Base-by-base conservation (phyloP, 2,329 filamentous ascomycete species). In the Penicillium nordicum region DNA sequence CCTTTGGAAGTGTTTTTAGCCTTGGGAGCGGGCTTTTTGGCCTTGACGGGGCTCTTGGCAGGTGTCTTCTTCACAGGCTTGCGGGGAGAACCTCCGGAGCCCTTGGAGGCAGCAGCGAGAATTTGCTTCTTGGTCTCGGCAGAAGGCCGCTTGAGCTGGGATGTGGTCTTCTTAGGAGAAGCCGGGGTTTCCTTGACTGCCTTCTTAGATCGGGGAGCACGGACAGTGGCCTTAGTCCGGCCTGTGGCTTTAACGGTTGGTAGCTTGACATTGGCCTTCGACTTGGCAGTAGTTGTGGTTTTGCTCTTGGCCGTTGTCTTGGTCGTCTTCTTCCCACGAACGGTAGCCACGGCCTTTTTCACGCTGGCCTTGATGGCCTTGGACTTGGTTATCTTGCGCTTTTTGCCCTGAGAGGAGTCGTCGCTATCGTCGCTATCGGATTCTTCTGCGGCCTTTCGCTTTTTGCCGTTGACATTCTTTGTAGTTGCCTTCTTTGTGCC, bases 321-420 rank as follows among this genome's bases (percentile, higher is more conserved):
- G 5, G 55, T 51, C 12, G 46, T 53, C 25, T 60, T 45, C 55
- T 68, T 70, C 14, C 62, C 60, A 4, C 62, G 62, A 10, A 59
- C 51, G 36, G 55, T 55, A 23, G 48, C 43, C 5, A 64, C 47
- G 12, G 53, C 64, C 46, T 59, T 74, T 57, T 71, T 73, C 44
- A 72, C 61, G 7, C 69, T 63, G 16, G 69, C 59, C 57, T 72
- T 75, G 57, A 74, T 63, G 1, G 69, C 67, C 40, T 67, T 68
- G 12, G 68, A 42, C 7, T 53, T 63, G 18, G 68, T 47, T 9
- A 67, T 46, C 58, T 69, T 73, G 42, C 64, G 67, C 46, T 66
- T 71, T 54, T 74, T 48, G 23, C 27, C n/a, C 23, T 40, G 43
- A 12, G 23, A 23, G 7, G 40, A 25, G 6, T 38, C 45, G 2